Evolutionary conservation across 768 basidiomycete species (phyloP), one percentile per base, ranked within the genome.

Genomic region (Candolleomyces efflorescens): DNA sequence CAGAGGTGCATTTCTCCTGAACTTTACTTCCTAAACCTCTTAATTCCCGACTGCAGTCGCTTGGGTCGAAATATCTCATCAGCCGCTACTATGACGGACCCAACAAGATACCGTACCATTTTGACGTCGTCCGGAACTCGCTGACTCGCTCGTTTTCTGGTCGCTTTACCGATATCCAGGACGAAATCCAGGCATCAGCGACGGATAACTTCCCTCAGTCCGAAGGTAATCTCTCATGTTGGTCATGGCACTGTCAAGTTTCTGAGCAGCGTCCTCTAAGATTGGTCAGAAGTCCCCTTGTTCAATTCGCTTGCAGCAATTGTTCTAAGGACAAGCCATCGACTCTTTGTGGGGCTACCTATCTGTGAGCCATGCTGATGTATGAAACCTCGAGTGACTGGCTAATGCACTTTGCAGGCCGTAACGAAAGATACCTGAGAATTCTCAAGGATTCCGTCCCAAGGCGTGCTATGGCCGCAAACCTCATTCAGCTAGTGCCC

Each of bases 51-150:
- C 13, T 22, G 1, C 54, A 72, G 68, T 24, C 55, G 10, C 53
- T 71, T 27, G 71, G 73, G 51, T 53, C 63, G 18, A 62, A 72
- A 9, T 68, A 71, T 32, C 73, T 72, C 0, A 36, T 75, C 17
- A 69, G 71, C 7, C 32, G 18, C 22, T 17, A 11, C 17, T n/a
- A 36, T 20, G 56, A 20, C 43, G 9, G 36, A 43, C 32, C 47
- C 32, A 39, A 20, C 12, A n/a, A n/a, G n/a, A n/a, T 47, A 20
- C 23, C 45, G 1, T 60, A 53, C 45, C 59, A 58, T 27, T 47
- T 58, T 6, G 23, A 50, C 23, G 53, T 48, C 6, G 46, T 57
- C n/a, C 59, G 53, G 12, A 26, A 32, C n/a, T 38, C 41, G 5
- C 39, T 63, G n/a, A 63, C 59, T 3, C 55, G 53, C 3, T 49